phyloP scores from a whole-genome alignment of 2,329 filamentous ascomycete species.

The Ceratocystis harringtonii region DNA sequence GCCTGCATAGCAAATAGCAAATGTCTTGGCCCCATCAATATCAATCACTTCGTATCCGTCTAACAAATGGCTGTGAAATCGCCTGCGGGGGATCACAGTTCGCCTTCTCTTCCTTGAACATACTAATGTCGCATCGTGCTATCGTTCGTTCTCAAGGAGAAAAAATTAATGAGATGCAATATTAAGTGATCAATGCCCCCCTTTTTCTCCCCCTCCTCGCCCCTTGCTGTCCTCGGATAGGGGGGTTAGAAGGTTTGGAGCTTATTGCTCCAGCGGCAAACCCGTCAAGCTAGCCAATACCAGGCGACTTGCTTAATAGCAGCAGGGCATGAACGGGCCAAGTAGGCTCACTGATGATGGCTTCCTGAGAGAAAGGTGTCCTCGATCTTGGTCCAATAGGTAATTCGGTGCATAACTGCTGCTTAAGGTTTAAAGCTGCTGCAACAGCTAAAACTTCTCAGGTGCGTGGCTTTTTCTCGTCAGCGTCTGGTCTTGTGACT shows the following conservation, averaged over 20 bases:
- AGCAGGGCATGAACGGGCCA: background rate
- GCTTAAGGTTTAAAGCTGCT: background rate
- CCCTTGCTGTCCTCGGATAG: background rate
- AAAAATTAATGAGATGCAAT: background rate
- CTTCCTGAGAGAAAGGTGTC: background rate
- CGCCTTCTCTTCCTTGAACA: background rate
- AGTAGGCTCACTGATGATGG: background rate
- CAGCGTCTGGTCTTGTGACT: background rate
- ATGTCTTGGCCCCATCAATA: slow-evolving; percentile 1
- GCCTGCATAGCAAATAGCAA: background rate
- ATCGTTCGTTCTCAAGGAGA: background rate
- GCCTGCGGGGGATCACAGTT: background rate
- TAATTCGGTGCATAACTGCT: background rate
- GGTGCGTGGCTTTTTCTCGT: too few species aligned
- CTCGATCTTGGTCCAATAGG: background rate
- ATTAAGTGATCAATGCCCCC: slow-evolving; percentile 1
- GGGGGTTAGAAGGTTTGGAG: background rate
- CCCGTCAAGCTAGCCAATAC: background rate
- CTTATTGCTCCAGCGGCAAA: slow-evolving; percentile 8
- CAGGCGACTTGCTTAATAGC: background rate
- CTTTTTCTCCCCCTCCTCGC: background rate
- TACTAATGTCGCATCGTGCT: background rate
- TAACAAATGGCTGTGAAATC: background rate
- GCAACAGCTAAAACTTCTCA: background rate
- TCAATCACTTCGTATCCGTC: slow-evolving; percentile 4